A percentile compares a stretch with the other conserved stretches of the same genome.
Evolutionary conservation across 176 grass and related monocot genomes (phyloP).

Genomic region (Raddia distichophylla): DNA sequence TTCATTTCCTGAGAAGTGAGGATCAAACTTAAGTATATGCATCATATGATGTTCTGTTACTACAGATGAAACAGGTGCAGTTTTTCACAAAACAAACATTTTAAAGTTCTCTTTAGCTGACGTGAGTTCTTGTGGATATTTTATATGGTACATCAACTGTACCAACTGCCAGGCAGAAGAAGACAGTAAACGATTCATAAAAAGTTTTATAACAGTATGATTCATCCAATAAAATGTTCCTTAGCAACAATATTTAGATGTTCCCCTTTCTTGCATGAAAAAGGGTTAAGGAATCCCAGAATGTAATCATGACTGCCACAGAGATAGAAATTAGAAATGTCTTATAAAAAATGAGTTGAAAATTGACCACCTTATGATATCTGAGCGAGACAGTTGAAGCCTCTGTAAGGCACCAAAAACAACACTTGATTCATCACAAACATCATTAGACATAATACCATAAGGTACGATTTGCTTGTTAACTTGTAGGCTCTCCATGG

Average conservation of each 20-base stretch:
- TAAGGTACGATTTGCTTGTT: conserved; percentile 56
- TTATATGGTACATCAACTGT: conserved; percentile 19
- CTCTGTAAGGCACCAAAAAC: conserved; percentile 51
- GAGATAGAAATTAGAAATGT: background rate
- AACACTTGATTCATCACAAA: conserved; percentile 45
- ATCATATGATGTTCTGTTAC: background rate
- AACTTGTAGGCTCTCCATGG: conserved; percentile 30
- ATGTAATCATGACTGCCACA: conserved; percentile 3
- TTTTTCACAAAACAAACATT: background rate
- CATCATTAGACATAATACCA: conserved; percentile 26
- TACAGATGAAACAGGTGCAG: background rate
- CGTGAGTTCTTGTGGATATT: background rate
- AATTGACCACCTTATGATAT: conserved; percentile 52
- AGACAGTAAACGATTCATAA: background rate
- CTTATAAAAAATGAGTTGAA: conserved; percentile 16
- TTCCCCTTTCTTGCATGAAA: background rate
- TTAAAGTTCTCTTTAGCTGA: conserved; percentile 18
- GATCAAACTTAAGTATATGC: background rate
- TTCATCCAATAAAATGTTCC: background rate
- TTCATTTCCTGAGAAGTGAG: background rate
- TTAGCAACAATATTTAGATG: background rate
- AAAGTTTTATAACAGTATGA: conserved; percentile 11
- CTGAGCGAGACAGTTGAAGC: conserved; percentile 51
- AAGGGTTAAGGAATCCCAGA: background rate
- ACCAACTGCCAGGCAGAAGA: conserved; percentile 17